Base-by-base conservation (phyloP, 495 filamentous ascomycete genomes). In the Penicillium egyptiacum region DNA sequence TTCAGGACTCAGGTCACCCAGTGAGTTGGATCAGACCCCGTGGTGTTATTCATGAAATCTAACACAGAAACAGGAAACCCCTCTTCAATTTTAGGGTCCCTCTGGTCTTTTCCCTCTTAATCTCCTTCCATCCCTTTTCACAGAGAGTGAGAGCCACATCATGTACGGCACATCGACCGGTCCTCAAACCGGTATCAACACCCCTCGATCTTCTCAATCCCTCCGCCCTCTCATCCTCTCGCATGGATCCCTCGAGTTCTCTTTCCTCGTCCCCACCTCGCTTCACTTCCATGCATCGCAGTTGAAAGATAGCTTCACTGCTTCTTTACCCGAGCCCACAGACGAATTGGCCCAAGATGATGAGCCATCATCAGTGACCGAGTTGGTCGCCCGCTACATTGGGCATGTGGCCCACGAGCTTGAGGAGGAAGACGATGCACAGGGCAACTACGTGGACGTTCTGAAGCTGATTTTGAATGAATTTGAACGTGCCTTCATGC, bases 321-420 rank as follows among this genome's bases (percentile, higher is more conserved):
- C 88, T 12, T 90, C 89, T 43, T 82, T 98, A 62, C 94, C 94
- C 19, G 77, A 85, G 47, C 88, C 94, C 28, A 98, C 94, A 64
- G 94, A 98, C 71, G 94, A 98, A 76, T 84, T 98, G 61, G 94
- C 95, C 40, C 89, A 92, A 67, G 94, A 98, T 73, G 94, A 98
- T 62, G 94, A 98, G 78, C 94, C 94, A 5, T 98, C 94, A 0
- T 98, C 94, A 9, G 83, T 89, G 14, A 72, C 88, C 16, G 94
- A 98, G 75, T 83, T 98, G 28, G 90, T 98, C 6, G 90, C 91
- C 41, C 83, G 94, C 55, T 98, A 93, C 67, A 87, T 98, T 65
- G 91, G 90, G 53, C 89, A 90, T 74, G 83, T 96, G 39, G 91
- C 91, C 53, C 72, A 81, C 52, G 89, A 96, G 72, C 87, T 96